Evolutionary conservation across 2,329 filamentous ascomycete species (phyloP).

Genomic region (Arthroderma sp.): DNA sequence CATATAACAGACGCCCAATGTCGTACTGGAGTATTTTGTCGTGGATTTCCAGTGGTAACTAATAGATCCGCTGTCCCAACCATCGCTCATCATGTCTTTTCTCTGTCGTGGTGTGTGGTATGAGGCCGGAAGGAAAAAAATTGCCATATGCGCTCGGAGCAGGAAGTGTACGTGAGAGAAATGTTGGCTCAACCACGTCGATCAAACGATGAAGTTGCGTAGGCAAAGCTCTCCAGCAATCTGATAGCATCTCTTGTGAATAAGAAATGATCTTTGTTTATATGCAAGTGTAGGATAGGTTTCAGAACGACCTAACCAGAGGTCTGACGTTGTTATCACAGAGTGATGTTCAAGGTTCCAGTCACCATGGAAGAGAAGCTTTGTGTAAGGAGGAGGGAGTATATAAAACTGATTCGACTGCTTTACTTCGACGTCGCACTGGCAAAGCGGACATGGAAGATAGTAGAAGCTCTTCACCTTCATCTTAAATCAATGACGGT

Average conservation of each 20-base stretch:
- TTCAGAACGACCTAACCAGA: background rate
- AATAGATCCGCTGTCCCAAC: background rate
- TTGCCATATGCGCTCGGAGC: conserved; percentile 2
- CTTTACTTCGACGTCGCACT: conserved; percentile 3
- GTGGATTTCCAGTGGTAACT: conserved; percentile 6
- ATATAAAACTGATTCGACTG: background rate
- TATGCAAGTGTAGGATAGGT: conserved; percentile 3
- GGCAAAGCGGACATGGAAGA: conserved; percentile 3
- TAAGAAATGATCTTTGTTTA: conserved; percentile 3
- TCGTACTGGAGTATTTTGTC: conserved; percentile 8
- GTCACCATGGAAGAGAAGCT: conserved; percentile 1
- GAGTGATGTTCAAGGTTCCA: background rate
- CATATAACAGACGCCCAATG: conserved; percentile 8
- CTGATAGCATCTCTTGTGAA: conserved; percentile 5
- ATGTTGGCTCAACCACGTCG: conserved; percentile 6
- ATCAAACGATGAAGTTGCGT: conserved; percentile 2
- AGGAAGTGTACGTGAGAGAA: background rate
- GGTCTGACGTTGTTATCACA: background rate
- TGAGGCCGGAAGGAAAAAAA: background rate
- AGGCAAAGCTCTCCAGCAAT: conserved; percentile 1
- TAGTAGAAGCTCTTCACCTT: conserved; percentile 3
- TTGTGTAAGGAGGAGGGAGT: conserved; percentile 1
- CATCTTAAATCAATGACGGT: background rate
- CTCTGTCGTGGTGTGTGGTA: background rate
- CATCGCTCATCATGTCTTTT: background rate